Conservation (phyloP, 202 grass and related monocot species). For the Miscanthus sacchariflorus region DNA sequence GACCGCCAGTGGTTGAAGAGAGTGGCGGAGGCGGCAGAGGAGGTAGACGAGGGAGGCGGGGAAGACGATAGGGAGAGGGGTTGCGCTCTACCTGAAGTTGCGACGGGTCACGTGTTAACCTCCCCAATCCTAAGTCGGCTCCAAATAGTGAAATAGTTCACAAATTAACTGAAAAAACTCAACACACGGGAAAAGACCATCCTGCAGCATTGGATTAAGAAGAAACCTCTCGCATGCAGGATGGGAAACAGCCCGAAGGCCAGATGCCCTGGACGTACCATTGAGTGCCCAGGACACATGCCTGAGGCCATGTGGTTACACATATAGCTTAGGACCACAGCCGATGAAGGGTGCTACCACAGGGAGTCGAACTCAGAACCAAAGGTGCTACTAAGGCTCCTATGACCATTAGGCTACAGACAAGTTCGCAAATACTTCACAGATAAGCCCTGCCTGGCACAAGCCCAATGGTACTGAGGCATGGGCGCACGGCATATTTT, state of each 20-base stretch:
- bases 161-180: not conserved
- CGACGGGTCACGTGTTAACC: no score
- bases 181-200: not conserved
- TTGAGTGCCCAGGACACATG: not conserved
- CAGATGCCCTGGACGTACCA: not conserved
- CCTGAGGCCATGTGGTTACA: not conserved
- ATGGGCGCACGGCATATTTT: not conserved
- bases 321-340: not conserved
- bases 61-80: no score
- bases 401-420: not conserved
- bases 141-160: not conserved
- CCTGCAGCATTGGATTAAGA: no score
- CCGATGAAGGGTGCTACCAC: not conserved
- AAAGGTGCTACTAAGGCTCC: not conserved
- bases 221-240: not conserved
- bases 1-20: no score
- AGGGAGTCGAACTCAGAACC: not conserved
- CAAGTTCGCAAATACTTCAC: not conserved
- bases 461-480: not conserved
- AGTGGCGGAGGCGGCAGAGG: no score
- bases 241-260: not conserved
- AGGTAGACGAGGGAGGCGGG: no score
- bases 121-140: not conserved
- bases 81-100: no score
- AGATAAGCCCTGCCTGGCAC: not conserved